phyloP scores from a whole-genome alignment of 2,329 filamentous ascomycete genomes.

The Diaporthe sp. region DNA sequence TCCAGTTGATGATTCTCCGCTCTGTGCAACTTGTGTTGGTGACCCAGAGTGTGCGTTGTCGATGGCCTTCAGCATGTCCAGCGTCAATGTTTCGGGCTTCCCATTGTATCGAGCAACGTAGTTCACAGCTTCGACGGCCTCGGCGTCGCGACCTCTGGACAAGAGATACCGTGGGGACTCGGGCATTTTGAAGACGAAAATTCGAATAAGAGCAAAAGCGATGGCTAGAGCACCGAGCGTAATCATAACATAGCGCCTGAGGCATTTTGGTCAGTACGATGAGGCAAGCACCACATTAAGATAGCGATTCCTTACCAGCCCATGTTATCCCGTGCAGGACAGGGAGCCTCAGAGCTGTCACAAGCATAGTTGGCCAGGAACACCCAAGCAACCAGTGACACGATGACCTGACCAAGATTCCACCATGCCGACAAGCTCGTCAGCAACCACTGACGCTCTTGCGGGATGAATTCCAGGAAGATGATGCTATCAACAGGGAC shows the following conservation, averaged over 20 bases:
- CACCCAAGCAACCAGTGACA: constrained; percentile 59
- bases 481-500: constrained; percentile 65
- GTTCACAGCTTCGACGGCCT: constrained; percentile 62
- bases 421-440: constrained; percentile 61
- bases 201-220: constrained; percentile 57
- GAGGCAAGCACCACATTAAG: neutral
- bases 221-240: constrained; percentile 59
- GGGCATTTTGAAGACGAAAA: constrained; percentile 60
- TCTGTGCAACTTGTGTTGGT: neutral
- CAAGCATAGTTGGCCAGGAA: constrained; percentile 58
- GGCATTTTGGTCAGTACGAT: neutral
- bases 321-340: constrained; percentile 58
- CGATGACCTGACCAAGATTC: constrained; percentile 64
- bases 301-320: constrained; percentile 53
- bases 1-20: neutral
- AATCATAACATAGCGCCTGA: constrained; percentile 57
- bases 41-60: constrained; percentile 34
- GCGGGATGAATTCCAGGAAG: constrained; percentile 64
- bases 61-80: constrained; percentile 51
- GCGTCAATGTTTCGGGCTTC: constrained; percentile 49
- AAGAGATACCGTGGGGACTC: constrained; percentile 63
- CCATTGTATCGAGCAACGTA: constrained; percentile 58
- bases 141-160: constrained; percentile 56
- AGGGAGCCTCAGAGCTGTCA: constrained; percentile 49
- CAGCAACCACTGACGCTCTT: constrained; percentile 61